Base-by-base conservation (phyloP, 331 rosid genomes). In the Saraca asoca region DNA sequence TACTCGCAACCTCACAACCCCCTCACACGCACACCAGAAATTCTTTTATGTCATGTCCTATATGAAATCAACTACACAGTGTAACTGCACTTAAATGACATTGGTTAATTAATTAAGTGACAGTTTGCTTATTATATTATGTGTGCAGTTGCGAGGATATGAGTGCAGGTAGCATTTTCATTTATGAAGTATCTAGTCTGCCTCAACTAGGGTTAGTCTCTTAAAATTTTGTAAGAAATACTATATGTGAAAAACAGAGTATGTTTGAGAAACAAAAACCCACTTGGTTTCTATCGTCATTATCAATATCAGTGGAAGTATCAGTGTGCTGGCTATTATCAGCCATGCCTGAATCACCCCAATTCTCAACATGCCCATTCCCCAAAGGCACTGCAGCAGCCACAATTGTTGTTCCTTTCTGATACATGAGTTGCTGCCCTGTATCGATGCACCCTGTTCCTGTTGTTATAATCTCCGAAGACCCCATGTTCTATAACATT, bases 231-330 rank as follows among this genome's bases (percentile, higher is more conserved):
- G n/a, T n/a, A n/a, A n/a, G n/a, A n/a, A 24, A 3, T 24, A 24
- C 24, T 34, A 7, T 13, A 19, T 11, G 45, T 41, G 15, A 19
- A 58, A 70, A 58, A 51, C n/a, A 67, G 41, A 8, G 60, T 39
- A 44, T 17, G 53, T 44, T 9, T 10, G 31, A 71, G 34, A 62
- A 74, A 69, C 12, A 72, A 18, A 57, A 50, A 72, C 81, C 4
- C 44, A 89, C 95, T 52, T 79, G 93, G 58, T 68, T 82, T 69
- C 75, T 88, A 17, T 88, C 87, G 68, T 91, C 97, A 2, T 60
- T 82, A 61, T 91, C 95, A 33, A 89, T 70, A 60, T 91, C 95
- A 33, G 95, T 91, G 54, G 93, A 91, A 59, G 87, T 78, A 79
- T 86, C 91, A 20, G 89, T 91, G 66, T 88, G 85, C 51, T 85